A percentile compares a stretch with the other conserved stretches of the same genome.
These are phyloP conservation scores for Rhododendron vialii DNA, from an alignment of 148 eudicot genomes.

Conservation along the genomic window DNA sequence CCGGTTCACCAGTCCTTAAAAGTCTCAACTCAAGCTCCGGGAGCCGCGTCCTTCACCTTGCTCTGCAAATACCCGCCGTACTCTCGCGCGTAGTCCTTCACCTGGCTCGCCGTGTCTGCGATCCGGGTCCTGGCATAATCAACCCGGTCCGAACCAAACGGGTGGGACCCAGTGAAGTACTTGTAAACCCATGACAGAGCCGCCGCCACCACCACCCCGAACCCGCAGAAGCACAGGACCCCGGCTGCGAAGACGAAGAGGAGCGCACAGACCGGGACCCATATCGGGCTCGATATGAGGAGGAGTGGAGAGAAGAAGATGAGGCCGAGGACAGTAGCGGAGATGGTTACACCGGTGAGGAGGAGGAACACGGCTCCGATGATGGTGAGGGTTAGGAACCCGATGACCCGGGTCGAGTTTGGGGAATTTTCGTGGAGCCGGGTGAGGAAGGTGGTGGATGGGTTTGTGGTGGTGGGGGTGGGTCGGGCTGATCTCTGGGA, in stretches of 20 bases:
- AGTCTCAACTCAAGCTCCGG: slow-evolving; percentile 56
- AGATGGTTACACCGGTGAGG: slow-evolving; percentile 57
- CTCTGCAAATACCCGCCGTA: slow-evolving; percentile 82
- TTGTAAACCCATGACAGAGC: slow-evolving; percentile 58
- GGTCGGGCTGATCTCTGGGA: slow-evolving; percentile 8
- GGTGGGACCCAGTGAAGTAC: slow-evolving; percentile 67
- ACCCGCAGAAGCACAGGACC: slow-evolving; percentile 39
- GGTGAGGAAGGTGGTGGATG: slow-evolving; percentile 30
- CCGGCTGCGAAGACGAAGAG: slow-evolving; percentile 32
- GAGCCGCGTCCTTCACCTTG: slow-evolving; percentile 88
- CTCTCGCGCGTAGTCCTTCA: slow-evolving; percentile 87
- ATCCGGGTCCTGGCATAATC: slow-evolving; percentile 75
- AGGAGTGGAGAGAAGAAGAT: slow-evolving; percentile 64
- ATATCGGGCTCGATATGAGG: slow-evolving; percentile 63
- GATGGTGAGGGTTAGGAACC: slow-evolving; percentile 53
- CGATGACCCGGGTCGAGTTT: slow-evolving; percentile 58
- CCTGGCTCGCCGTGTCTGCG: slow-evolving; percentile 69
- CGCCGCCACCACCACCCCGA: slow-evolving; percentile 29
- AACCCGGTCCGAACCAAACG: slow-evolving; percentile 74
- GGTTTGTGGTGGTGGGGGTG: slow-evolving; percentile 14
- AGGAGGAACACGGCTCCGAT: slow-evolving; percentile 52
- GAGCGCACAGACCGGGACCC: slow-evolving; percentile 57
- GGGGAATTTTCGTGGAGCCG: slow-evolving; percentile 42
- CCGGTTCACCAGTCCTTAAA: neutral
- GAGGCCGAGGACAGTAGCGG: slow-evolving; percentile 36